Evolutionary conservation across 345 rosid genomes (phyloP).

Genomic region (Euclidium syriacum): DNA sequence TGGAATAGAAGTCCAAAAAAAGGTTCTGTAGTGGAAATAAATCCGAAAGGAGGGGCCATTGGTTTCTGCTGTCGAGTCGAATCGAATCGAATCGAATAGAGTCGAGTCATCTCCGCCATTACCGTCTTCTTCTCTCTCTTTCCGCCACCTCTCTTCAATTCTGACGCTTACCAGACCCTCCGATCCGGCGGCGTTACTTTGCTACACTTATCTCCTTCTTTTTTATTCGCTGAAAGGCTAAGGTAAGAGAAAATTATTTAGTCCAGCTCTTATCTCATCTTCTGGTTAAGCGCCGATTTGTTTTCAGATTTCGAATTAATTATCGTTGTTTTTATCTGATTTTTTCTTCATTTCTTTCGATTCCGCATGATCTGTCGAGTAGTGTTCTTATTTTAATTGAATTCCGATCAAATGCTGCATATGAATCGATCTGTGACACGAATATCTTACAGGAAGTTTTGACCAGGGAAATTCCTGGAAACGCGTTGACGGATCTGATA

Average conservation of each 20-base stretch:
- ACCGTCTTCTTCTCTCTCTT: slow-evolving; percentile 13
- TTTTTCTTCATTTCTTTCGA: neutral
- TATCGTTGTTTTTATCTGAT: neutral
- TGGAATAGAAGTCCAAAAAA: slow-evolving; percentile 23
- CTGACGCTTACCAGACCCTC: slow-evolving; percentile 20
- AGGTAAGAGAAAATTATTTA: slow-evolving; percentile 23
- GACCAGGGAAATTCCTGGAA: neutral
- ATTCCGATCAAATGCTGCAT: slow-evolving; percentile 15
- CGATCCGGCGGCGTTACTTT: slow-evolving; percentile 29
- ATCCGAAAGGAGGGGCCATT: slow-evolving; percentile 27
- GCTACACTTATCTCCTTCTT: slow-evolving; percentile 8
- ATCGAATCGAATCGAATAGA: slow-evolving; percentile 5
- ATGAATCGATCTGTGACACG: neutral
- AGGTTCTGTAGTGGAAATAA: slow-evolving; percentile 33
- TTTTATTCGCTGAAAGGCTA: neutral
- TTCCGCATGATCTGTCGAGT: slow-evolving; percentile 6
- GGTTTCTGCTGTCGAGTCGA: slow-evolving; percentile 32
- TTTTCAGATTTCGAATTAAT: slow-evolving; percentile 2
- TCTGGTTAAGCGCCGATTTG: neutral
- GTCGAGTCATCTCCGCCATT: slow-evolving; percentile 32
- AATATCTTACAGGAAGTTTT: slow-evolving; percentile 4
- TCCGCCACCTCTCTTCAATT: slow-evolving; percentile 16
- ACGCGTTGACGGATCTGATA: slow-evolving; percentile 25
- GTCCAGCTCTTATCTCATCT: neutral
- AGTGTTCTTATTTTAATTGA: slow-evolving; percentile 2